phyloP scores from a whole-genome alignment of 108 stramenopile genomes.

The Hondaea fermentalgiana region DNA sequence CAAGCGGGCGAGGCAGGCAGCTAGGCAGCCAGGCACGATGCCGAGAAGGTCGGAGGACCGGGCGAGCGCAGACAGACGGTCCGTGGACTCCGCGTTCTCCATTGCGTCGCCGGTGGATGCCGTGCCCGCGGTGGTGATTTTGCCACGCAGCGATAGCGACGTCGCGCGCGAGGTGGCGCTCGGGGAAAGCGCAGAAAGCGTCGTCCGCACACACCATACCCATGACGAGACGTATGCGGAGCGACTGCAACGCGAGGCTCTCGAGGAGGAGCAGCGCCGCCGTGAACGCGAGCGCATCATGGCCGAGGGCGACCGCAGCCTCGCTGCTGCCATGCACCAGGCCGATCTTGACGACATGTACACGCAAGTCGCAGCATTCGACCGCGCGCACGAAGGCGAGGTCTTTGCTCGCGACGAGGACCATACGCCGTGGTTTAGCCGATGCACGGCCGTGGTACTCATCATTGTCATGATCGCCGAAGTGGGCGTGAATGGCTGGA shows the following conservation, averaged over 20 bases:
- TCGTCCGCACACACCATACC: neutral
- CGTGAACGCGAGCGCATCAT: neutral
- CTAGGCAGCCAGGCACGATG: too few species aligned
- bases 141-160: neutral
- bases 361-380: neutral
- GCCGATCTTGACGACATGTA: neutral
- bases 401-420: neutral
- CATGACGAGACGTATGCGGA: neutral
- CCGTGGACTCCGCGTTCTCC: neutral
- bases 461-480: constrained; percentile 20
- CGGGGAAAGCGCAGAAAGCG: neutral
- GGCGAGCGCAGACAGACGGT: neutral
- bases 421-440: neutral
- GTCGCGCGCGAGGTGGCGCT: neutral
- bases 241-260: neutral
- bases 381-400: neutral
- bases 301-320: neutral
- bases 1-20: too few species aligned
- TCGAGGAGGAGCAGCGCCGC: neutral
- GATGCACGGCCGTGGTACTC: neutral
- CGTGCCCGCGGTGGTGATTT: neutral
- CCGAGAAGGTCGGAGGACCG: too few species aligned
- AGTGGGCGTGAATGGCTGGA: constrained; percentile 23
- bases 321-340: neutral
- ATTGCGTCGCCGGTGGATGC: neutral